These are phyloP conservation scores for Plasmodium inui DNA, from an alignment of 169 alveolate genomes.

Conservation along the genomic window DNA sequence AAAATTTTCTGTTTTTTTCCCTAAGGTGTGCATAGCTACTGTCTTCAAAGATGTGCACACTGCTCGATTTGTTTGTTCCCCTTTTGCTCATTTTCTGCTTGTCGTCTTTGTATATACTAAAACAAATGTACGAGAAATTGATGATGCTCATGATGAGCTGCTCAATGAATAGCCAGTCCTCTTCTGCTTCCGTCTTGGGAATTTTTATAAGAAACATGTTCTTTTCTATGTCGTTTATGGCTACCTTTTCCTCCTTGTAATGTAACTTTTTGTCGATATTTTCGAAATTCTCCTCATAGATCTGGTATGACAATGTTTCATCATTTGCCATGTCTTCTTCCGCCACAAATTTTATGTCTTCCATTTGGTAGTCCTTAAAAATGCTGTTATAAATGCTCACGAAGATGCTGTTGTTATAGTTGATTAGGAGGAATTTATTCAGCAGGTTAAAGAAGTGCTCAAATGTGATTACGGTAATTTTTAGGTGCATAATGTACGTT, in stretches of 20 bases:
- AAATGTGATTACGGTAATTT: slow-evolving; percentile 56
- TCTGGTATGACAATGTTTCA: background rate
- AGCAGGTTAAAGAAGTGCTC: slow-evolving; percentile 72
- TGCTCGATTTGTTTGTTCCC: background rate
- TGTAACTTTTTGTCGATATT: slow-evolving; percentile 21
- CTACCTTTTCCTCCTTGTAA: slow-evolving; percentile 42
- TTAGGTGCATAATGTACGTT: slow-evolving; percentile 73
- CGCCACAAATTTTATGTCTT: slow-evolving; percentile 26
- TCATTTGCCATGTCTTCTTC: slow-evolving; percentile 54
- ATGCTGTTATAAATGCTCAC: slow-evolving; percentile 66
- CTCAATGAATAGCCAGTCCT: slow-evolving; percentile 65
- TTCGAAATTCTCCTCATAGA: slow-evolving; percentile 61
- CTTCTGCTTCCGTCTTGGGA: slow-evolving; percentile 31
- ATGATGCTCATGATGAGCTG: slow-evolving; percentile 72
- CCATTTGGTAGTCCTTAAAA: slow-evolving; percentile 44
- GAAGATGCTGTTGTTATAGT: slow-evolving; percentile 39
- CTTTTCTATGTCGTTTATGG: slow-evolving; percentile 48
- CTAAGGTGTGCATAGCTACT: slow-evolving; percentile 11
- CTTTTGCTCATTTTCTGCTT: slow-evolving; percentile 18
- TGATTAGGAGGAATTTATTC: slow-evolving; percentile 55
- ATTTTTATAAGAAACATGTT: slow-evolving; percentile 34
- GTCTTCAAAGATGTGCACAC: background rate
- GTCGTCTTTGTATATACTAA: slow-evolving; percentile 50
- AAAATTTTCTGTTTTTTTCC: slow-evolving; percentile 53
- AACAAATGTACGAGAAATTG: slow-evolving; percentile 69